Conservation (phyloP, 106 monocot genomes). For the Agapanthus africanus region DNA sequence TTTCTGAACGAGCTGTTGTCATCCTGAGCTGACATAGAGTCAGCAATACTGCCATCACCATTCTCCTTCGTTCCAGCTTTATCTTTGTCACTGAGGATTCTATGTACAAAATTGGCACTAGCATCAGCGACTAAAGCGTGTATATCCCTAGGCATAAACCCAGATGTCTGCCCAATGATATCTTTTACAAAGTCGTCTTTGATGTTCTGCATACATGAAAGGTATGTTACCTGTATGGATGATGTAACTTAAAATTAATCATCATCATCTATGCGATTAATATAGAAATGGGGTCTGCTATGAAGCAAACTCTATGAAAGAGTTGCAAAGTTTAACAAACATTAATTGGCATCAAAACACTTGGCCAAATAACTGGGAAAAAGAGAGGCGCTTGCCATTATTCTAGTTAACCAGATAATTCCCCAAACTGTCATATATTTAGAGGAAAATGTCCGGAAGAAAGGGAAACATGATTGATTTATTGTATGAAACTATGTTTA, state of each 20-base stretch:
- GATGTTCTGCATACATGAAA: constrained; percentile 41
- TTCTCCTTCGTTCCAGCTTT: not conserved
- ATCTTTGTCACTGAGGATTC: constrained; percentile 19
- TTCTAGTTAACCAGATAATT: no score
- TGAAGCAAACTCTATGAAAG: no score
- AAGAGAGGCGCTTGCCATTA: no score
- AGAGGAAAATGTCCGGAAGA: no score
- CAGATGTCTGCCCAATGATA: constrained; percentile 68
- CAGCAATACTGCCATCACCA: constrained; percentile 9
- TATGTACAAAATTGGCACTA: constrained; percentile 43
- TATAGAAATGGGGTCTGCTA: no score
- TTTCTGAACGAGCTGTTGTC: constrained; percentile 4
- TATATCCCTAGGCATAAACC: constrained; percentile 88
- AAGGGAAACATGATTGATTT: no score
- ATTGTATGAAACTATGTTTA: no score
- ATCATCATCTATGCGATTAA: no score
- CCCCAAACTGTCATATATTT: no score
- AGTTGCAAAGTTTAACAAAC: no score
- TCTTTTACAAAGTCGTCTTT: constrained; percentile 49
- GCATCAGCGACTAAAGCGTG: constrained; percentile 83
- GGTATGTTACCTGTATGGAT: not conserved
- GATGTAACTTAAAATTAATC: not conserved
- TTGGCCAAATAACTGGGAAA: no score
- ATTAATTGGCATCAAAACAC: no score
- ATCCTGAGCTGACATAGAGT: constrained; percentile 4